Percentiles rank a stretch among this genome's conserved stretches.
These are phyloP conservation scores for Beta corolliflora DNA, from an alignment of 179 eudicot genomes.

Conservation along the genomic window DNA sequence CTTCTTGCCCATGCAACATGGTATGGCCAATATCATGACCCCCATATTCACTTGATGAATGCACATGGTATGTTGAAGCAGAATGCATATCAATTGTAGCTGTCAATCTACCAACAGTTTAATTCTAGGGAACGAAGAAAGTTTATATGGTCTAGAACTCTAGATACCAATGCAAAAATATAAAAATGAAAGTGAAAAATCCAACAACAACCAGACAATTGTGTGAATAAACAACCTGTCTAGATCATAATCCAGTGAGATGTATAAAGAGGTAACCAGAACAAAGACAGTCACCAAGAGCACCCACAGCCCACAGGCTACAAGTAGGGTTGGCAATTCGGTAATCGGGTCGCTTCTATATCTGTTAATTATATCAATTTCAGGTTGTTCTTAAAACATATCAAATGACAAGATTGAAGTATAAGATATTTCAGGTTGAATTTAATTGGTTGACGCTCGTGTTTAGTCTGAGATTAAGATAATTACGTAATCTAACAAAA, in stretches of 20 bases:
- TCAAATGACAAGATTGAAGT: neutral
- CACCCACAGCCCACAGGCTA: neutral
- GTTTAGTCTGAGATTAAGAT: neutral
- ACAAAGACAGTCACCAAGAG: constrained; percentile 14
- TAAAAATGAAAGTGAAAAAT: neutral
- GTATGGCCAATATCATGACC: constrained; percentile 12
- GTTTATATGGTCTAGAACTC: too few relatives aligned
- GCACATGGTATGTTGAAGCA: constrained; percentile 25
- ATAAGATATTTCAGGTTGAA: neutral
- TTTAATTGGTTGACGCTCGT: neutral
- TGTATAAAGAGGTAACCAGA: neutral
- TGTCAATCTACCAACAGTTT: constrained; percentile 11
- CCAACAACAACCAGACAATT: constrained; percentile 10
- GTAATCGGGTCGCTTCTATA: neutral
- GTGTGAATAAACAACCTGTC: neutral
- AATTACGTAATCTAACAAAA: too few relatives aligned
- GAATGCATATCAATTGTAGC: neutral
- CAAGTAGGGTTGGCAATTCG: neutral
- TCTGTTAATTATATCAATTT: neutral
- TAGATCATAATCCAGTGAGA: neutral
- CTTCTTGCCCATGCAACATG: constrained; percentile 20
- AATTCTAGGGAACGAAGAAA: neutral
- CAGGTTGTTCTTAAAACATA: neutral
- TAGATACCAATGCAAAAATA: neutral
- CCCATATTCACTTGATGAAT: constrained; percentile 8